Percentiles rank a stretch among this genome's conserved stretches.
phyloP scores from a whole-genome alignment of 441 rosid species.

The Iberis amara region DNA sequence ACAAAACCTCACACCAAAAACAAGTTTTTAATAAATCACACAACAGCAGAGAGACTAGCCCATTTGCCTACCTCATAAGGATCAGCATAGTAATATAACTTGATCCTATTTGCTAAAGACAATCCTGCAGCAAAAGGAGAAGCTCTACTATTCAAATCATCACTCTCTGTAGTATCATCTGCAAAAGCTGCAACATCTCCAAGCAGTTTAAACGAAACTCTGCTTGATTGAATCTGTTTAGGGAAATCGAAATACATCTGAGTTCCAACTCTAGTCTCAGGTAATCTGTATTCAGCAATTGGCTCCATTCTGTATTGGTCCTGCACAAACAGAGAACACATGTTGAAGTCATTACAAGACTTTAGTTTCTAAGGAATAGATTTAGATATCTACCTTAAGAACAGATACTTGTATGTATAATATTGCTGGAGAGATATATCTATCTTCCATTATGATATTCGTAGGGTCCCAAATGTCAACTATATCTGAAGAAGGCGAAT shows the following conservation, averaged over 20 bases:
- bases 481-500: conserved; percentile 66
- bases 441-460: conserved; percentile 60
- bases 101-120: conserved; percentile 63
- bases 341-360: not conserved
- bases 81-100: conserved; percentile 71
- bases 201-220: conserved; percentile 59
- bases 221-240: conserved; percentile 52
- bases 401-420: conserved; percentile 71
- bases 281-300: conserved; percentile 72
- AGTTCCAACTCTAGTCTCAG: conserved; percentile 72
- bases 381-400: conserved; percentile 61
- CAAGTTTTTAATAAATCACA: conserved; percentile 40
- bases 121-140: conserved; percentile 59
- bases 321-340: conserved; percentile 34
- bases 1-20: conserved; percentile 13
- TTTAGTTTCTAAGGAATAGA: conserved; percentile 15
- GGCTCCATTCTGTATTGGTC: conserved; percentile 66
- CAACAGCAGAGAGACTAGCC: conserved; percentile 74
- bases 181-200: conserved; percentile 73
- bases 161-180: conserved; percentile 73
- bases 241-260: conserved; percentile 84
- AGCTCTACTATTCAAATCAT: conserved; percentile 44
- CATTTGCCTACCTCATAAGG: conserved; percentile 87
- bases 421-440: conserved; percentile 71
- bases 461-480: conserved; percentile 53